These are phyloP conservation scores for Thelonectria olida DNA, from an alignment of 2,329 filamentous ascomycete species.

Conservation along the genomic window DNA sequence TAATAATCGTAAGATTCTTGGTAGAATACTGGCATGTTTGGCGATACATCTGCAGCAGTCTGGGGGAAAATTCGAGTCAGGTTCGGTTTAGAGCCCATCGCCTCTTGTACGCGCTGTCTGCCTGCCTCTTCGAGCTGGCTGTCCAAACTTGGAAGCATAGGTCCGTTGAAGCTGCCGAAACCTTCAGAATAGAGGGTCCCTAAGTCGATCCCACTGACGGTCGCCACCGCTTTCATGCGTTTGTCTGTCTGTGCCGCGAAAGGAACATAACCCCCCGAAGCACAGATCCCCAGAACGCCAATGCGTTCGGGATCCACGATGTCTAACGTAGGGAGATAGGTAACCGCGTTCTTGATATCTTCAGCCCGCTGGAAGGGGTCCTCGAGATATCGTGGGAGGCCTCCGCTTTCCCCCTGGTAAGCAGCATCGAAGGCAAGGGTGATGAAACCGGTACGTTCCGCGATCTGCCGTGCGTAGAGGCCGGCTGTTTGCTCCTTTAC, in stretches of 20 bases:
- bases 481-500: constrained; percentile 51
- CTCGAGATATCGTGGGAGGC: constrained; percentile 47
- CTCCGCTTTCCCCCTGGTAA: constrained; percentile 48
- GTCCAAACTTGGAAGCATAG: no score
- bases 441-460: constrained; percentile 44
- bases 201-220: no score
- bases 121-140: no score
- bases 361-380: constrained; percentile 51
- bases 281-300: constrained; percentile 48
- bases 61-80: no score
- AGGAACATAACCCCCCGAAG: constrained; percentile 46
- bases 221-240: constrained; percentile 50
- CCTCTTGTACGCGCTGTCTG: no score
- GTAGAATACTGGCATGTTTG: no score
- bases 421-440: constrained; percentile 48
- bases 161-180: no score
- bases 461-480: constrained; percentile 42
- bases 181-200: no score
- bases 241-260: constrained; percentile 43
- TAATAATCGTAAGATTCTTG: no score
- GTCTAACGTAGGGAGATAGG: constrained; percentile 39
- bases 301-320: constrained; percentile 36
- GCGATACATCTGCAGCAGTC: no score
- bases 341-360: constrained; percentile 47
- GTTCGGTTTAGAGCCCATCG: no score